A percentile compares a stretch with the other conserved stretches of the same genome.
phyloP scores from a whole-genome alignment of 306 rosid species.

The Quercus engelmannii region DNA sequence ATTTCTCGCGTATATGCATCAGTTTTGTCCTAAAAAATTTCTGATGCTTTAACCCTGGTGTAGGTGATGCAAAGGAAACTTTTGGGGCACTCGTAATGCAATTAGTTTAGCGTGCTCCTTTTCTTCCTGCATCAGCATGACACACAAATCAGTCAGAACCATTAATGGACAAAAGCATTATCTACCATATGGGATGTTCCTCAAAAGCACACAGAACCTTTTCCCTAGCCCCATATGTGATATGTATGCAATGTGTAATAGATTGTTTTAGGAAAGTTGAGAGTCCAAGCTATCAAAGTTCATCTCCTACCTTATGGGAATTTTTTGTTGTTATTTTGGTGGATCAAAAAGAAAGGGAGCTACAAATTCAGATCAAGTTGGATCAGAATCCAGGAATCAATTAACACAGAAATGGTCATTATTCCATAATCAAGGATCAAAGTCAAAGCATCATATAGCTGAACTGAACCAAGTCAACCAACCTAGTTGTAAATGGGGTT shows the following conservation, averaged over 20 bases:
- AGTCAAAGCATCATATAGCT: no score
- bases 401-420: no score
- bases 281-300: no score
- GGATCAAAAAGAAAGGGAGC: no score
- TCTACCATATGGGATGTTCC: neutral
- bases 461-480: no score
- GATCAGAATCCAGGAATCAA: no score
- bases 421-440: no score
- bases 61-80: neutral
- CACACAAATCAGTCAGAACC: neutral
- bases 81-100: neutral
- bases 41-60: neutral
- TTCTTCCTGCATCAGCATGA: conserved; percentile 24
- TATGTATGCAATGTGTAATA: neutral
- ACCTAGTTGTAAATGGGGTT: no score
- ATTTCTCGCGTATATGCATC: neutral
- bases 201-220: neutral
- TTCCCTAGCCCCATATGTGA: neutral
- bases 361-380: no score
- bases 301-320: no score
- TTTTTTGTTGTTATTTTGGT: no score
- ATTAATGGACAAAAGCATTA: neutral
- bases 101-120: neutral
- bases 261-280: neutral
- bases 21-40: neutral